phyloP scores from a whole-genome alignment of 2,329 filamentous ascomycete species.

The Scytalidium sp. region DNA sequence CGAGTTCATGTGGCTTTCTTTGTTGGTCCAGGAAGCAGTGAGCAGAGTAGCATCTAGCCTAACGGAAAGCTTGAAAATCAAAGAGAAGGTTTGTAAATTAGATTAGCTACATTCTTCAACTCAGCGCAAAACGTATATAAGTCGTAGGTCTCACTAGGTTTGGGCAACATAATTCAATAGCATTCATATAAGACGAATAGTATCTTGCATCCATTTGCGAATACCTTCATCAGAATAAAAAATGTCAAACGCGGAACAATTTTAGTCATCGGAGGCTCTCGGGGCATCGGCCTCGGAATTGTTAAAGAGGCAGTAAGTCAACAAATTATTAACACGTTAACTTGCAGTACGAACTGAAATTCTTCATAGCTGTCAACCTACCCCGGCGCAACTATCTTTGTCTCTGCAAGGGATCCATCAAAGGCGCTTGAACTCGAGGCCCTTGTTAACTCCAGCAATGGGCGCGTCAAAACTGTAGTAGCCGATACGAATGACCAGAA shows the following conservation, averaged over 20 bases:
- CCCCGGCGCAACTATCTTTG: constrained; percentile 3
- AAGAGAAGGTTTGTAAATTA: no score
- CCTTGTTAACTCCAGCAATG: constrained; percentile 4
- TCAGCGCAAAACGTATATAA: no score
- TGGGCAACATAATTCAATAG: no score
- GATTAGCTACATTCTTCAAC: no score
- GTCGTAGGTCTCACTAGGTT: no score
- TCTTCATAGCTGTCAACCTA: not conserved
- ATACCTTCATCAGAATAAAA: not conserved
- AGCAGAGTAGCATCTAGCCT: no score
- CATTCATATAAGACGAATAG: no score
- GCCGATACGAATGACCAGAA: constrained; percentile 5
- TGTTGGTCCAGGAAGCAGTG: no score
- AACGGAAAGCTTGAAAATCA: no score
- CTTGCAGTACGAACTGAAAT: no score
- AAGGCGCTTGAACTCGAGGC: constrained; percentile 3
- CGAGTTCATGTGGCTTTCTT: no score
- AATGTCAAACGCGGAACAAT: not conserved
- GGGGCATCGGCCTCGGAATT: constrained; percentile 6
- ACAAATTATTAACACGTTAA: not conserved
- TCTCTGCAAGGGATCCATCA: constrained; percentile 5
- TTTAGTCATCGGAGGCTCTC: constrained; percentile 4
- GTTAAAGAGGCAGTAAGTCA: constrained; percentile 5
- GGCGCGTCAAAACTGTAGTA: constrained; percentile 2
- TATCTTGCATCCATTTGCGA: no score